Evolutionary conservation across 345 rosid species (phyloP), one percentile per base, ranked within the genome.

Genomic region (Sapria himalayana): DNA sequence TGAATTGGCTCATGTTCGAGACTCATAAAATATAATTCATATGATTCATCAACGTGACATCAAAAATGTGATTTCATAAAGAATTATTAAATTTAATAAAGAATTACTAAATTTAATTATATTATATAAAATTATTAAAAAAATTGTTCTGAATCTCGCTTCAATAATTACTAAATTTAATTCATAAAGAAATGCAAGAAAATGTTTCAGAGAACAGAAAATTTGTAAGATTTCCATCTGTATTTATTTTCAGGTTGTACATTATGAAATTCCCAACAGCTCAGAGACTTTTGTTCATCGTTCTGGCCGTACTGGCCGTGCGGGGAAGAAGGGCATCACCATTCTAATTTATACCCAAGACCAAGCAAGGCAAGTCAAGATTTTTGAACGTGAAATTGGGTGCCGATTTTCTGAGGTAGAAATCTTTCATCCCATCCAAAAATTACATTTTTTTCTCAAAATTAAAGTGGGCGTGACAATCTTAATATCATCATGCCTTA

Each of bases 261-360:
- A 91, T 59, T 91, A 74, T 45, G 95, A 81, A 69, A 73, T 91
- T 58, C 95, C 99, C 5, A 91, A 74, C 66, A 33, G 51, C 14
- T 61, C 93, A 12, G 99, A 91, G 71, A 80, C 77, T 15, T 91
- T 91, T 60, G 95, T 91, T 56, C 99, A 91, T 48, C 84, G 99
- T 27, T 77, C 99, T 39, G 99, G 99, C 16, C 66, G 95, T 51
- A 91, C 99, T 37, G 95, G 95, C n/a, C 93, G 99, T 50, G 99
- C 99, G 40, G 95, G 99, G 19, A 91, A 85, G 78, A 84, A 77
- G 62, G 99, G 99, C 55, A 73, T 57, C 64, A 80, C 86, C 3
- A 77, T 91, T 53, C 74, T 91, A 22, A 66, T 91, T 42, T 71
- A 84, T 57, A 54, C 81, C n/a, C 60, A 36, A 29, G 79, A 77